Evolutionary conservation across 2,329 filamentous ascomycete genomes (phyloP), one percentile per base, ranked within the genome.

Genomic region (Sporothrix schenckii): DNA sequence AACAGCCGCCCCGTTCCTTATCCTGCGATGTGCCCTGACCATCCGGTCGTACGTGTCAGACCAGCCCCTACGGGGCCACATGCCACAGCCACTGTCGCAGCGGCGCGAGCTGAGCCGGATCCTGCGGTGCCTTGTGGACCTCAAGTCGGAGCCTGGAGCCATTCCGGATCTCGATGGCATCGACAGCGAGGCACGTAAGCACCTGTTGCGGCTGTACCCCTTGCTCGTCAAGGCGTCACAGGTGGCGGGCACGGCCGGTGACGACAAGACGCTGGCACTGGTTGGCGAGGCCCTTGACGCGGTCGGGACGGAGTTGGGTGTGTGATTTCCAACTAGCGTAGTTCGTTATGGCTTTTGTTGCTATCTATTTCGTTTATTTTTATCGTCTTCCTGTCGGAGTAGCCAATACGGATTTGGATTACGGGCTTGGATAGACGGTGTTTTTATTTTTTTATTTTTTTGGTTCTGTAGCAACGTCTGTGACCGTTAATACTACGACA

Each of bases 21-120:
- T 98, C 58, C 83, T 97, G 1, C 89, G 95, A 2, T 89, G 91
- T 14, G 93, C 92, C 0, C 83, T 97, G 19, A 89, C 92, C 0
- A 81, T 98, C n/a, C 89, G 92, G 70, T 85, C 90, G 0, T 98
- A 97, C 77, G 89, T 96, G 60, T 92, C 93, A 4, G 95, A 99
- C 78, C 94, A 97, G 77, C 94, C 94, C 0, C 83, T 99, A 24
- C 86, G 95, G 16, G 94, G 95, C 0, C 87, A 89, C 66, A 95
- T 96, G 89, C 95, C 95, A 4, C 92, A 95, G 78, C 94, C 94
- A 0, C 83, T 92, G 5, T 90, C 88, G 10, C 92, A 97, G 76
- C 87, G 92, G 56, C 89, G 87, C 72, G 95, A 97, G 77, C 81
- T 99, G 13, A 78, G 91, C 4, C 91, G 92, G 76, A 84, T 94